phyloP scores from a whole-genome alignment of 169 alveolate genomes.

The Cardiosporidium cionae region DNA sequence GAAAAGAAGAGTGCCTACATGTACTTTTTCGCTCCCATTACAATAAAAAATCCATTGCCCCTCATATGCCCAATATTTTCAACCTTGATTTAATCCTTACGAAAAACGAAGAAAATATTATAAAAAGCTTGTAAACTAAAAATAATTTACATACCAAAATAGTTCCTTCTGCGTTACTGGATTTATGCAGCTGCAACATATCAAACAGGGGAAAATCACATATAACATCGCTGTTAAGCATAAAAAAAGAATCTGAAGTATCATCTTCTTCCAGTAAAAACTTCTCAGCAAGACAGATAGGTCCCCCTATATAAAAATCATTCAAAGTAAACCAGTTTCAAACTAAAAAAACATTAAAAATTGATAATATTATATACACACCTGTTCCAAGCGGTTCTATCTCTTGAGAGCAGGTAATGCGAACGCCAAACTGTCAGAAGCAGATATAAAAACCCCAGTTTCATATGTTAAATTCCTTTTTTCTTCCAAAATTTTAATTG shows the following conservation, averaged over 20 bases:
- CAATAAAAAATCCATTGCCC: too few relatives aligned
- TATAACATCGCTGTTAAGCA: conserved; percentile 90
- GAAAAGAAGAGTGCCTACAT: too few relatives aligned
- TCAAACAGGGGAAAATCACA: conserved; percentile 91
- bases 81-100: too few relatives aligned
- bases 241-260: conserved; percentile 76
- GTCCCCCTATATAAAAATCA: conserved; percentile 64
- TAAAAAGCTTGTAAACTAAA: not conserved
- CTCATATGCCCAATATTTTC: too few relatives aligned
- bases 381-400: conserved; percentile 96
- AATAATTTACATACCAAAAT: conserved; percentile 46
- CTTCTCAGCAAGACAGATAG: conserved; percentile 75
- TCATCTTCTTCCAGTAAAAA: conserved; percentile 58
- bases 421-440: conserved; percentile 62
- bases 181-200: conserved; percentile 80
- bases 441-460: too few relatives aligned
- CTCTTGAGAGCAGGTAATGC: conserved; percentile 84
- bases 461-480: too few relatives aligned
- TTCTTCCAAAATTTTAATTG: too few relatives aligned
- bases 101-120: too few relatives aligned
- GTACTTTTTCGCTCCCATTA: too few relatives aligned
- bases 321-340: not conserved
- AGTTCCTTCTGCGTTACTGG: conserved; percentile 79
- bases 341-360: conserved; percentile 14
- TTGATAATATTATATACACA: too few relatives aligned